Conservation (phyloP, 306 rosid genomes). For the Vachellia collinsii region DNA sequence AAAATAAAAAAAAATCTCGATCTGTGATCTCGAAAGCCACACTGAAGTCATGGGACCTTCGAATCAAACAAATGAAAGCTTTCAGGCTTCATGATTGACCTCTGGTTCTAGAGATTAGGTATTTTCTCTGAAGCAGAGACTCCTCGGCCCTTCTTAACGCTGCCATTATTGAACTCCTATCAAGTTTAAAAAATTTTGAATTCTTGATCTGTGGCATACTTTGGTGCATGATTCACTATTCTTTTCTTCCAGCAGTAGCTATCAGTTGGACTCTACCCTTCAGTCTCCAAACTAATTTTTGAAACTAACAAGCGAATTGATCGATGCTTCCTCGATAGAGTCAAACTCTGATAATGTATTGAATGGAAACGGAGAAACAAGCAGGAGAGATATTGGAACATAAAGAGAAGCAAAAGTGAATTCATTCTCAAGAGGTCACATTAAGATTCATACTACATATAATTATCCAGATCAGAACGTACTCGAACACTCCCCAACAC, state of each 20-base stretch:
- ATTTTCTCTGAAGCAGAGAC: not conserved
- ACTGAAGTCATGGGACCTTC: not conserved
- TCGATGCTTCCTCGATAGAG: not conserved
- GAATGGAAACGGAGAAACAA: not conserved
- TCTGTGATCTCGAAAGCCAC: not conserved
- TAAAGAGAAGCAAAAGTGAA: not conserved
- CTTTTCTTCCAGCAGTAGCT: not conserved
- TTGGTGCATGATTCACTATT: not conserved
- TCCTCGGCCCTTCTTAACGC: not conserved
- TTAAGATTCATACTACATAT: not conserved
- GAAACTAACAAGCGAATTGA: not conserved
- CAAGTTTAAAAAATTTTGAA: not conserved
- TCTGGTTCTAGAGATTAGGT: not conserved
- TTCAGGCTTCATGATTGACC: not conserved
- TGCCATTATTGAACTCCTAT: not conserved
- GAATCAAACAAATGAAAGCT: not conserved
- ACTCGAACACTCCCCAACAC: not conserved
- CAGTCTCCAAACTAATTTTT: not conserved
- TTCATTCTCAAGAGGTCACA: not conserved
- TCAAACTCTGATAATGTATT: not conserved
- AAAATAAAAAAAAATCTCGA: no score
- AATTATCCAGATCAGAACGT: no score
- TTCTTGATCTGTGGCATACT: not conserved
- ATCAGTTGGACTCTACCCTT: not conserved
- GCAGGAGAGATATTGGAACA: not conserved